A percentile compares a stretch with the other conserved stretches of the same genome.
Evolutionary conservation across 495 filamentous ascomycete species (phyloP).

Genomic region (Penicillium silybi): DNA sequence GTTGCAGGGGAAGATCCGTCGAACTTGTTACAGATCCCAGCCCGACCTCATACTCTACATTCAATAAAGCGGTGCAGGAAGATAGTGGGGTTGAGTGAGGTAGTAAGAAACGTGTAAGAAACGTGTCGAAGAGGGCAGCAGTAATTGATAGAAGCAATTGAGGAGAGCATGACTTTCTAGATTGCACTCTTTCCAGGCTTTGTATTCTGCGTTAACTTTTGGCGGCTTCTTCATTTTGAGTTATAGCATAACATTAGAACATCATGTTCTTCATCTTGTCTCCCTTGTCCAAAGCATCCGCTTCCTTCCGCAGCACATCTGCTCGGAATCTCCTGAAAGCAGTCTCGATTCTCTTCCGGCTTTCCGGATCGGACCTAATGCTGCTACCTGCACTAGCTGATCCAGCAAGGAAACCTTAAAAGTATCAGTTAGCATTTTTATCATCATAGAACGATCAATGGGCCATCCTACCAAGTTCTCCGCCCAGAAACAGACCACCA

Average conservation of each 20-base stretch:
- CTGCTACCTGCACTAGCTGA: slow-evolving; percentile 45
- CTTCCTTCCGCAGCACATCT: slow-evolving; percentile 56
- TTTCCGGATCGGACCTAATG: slow-evolving; percentile 52
- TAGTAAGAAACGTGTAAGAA: no score
- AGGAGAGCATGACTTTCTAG: neutral
- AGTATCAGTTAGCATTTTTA: neutral
- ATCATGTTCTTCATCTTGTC: slow-evolving; percentile 24
- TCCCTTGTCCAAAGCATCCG: slow-evolving; percentile 49
- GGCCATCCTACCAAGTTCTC: slow-evolving; percentile 46
- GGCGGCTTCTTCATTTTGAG: neutral
- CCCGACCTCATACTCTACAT: no score
- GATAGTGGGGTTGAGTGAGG: no score
- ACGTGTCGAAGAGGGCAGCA: neutral
- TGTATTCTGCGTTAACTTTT: neutral
- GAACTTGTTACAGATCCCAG: no score
- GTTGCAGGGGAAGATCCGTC: no score
- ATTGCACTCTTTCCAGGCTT: neutral
- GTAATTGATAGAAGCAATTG: neutral
- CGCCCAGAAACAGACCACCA: slow-evolving; percentile 61
- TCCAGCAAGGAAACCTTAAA: slow-evolving; percentile 54
- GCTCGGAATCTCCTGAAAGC: slow-evolving; percentile 61
- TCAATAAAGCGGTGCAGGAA: no score
- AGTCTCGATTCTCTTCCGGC: slow-evolving; percentile 53
- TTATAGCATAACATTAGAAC: slow-evolving; percentile 10
- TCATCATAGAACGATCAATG: neutral